Evolutionary conservation across 1,284 basidiomycete genomes (phyloP).

Genomic region (Ganoderma lingzhi): DNA sequence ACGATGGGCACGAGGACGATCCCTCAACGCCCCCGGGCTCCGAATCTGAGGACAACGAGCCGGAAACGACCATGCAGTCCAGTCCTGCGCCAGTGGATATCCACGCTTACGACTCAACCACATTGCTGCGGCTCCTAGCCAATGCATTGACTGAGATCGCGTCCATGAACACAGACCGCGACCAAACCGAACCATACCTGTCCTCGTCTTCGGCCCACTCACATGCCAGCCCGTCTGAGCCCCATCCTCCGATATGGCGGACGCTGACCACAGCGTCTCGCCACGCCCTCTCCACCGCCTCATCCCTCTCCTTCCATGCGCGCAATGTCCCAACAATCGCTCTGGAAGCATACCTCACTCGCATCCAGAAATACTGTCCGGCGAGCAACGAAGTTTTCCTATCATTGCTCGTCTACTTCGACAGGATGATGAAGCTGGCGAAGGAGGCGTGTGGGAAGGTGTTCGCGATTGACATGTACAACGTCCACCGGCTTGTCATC

Average conservation of each 20-base stretch:
- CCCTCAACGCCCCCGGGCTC: conserved; percentile 35
- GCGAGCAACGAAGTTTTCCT: conserved; percentile 99
- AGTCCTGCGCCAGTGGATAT: conserved; percentile 54
- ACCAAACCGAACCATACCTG: conserved; percentile 44
- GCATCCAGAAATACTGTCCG: conserved; percentile 98
- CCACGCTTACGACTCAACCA: conserved; percentile 68
- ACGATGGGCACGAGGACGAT: conserved; percentile 34
- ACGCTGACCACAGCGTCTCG: conserved; percentile 84
- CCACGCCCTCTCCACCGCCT: conserved; percentile 81
- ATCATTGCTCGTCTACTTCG: conserved; percentile 95
- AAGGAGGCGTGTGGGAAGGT: conserved; percentile 71
- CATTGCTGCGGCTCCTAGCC: conserved; percentile 90
- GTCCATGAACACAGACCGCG: conserved; percentile 79
- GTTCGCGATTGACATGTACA: conserved; percentile 97
- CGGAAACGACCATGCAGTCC: conserved; percentile 25
- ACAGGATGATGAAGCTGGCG: conserved; percentile 83
- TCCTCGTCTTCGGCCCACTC: conserved; percentile 30
- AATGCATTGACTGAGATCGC: conserved; percentile 92
- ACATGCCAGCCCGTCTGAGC: conserved; percentile 38
- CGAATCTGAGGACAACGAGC: conserved; percentile 37
- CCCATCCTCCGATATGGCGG: conserved; percentile 61
- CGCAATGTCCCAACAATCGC: conserved; percentile 95
- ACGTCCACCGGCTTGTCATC: conserved; percentile 94
- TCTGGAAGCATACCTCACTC: conserved; percentile 93
- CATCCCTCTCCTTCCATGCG: conserved; percentile 93